Conservation (phyloP, 768 basidiomycete species). For the Tulasnella sp. region DNA sequence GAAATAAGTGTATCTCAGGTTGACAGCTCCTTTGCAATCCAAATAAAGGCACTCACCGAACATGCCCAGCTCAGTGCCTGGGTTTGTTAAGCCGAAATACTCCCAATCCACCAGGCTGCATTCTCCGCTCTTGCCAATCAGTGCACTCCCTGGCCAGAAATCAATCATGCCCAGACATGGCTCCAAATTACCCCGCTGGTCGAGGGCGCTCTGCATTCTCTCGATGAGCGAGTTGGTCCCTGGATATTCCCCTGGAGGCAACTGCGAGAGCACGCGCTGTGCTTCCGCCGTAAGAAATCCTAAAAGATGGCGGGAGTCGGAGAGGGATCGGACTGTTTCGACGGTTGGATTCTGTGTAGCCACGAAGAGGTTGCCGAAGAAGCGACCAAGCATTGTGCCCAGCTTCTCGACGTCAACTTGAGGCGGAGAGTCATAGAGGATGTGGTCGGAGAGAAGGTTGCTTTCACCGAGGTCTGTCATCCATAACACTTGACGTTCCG, state of each 20-base stretch:
- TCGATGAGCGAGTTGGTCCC: neutral
- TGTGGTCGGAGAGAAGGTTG: neutral
- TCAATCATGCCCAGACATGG: slow-evolving; percentile 6
- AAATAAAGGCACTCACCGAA: neutral
- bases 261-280: neutral
- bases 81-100: neutral
- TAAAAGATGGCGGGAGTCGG: neutral
- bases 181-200: neutral
- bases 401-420: neutral
- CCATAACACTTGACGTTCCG: neutral
- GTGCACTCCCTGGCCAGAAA: neutral
- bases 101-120: slow-evolving; percentile 12
- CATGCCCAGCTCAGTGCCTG: neutral
- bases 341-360: neutral
- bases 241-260: neutral
- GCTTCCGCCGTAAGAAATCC: neutral
- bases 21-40: neutral
- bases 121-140: neutral
- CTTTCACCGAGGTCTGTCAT: slow-evolving; percentile 1
- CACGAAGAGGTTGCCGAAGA: neutral
- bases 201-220: neutral
- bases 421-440: neutral
- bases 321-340: neutral
- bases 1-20: neutral
- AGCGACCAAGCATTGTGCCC: neutral